Evolutionary conservation across 768 basidiomycete species (phyloP), one percentile per base, ranked within the genome.

Genomic region (Amylocystis lapponica): DNA sequence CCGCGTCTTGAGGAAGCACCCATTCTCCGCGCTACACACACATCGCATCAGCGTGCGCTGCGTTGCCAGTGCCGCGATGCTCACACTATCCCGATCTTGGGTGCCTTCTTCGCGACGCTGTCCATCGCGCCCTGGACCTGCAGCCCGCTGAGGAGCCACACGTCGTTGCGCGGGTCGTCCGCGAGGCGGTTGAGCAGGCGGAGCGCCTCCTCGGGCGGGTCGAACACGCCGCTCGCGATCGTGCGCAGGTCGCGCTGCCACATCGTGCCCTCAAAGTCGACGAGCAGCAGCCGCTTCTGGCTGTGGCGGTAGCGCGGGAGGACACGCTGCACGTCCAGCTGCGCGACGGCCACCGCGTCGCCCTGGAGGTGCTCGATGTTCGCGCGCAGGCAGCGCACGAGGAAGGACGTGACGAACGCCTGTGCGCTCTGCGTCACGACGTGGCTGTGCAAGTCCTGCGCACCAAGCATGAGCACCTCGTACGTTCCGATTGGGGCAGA

Each of bases 351-450:
- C 5, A 54, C 58, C 16, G 60, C 27, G 45, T 69, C 68, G 36
- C 40, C 58, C 45, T 66, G 66, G 17, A 67, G 65, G 49, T 87
- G 86, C 47, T 89, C 86, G 9, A 78, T 75, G 57, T 86, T 74
- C 25, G 83, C 79, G 36, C 86, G 82, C 21, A 88, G 56, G 53
- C 78, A 81, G 13, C 88, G 76, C 5, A 75, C 81, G 49, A 91
- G 75, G 77, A 91, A 91, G 4, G 79, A 75, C 3, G 73, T 85
- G 31, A 83, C 82, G 60, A 91, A 93, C 0, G 83, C 72, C 54
- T 93, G 90, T 0, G 90, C 88, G 0, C 85, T 90, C 58, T 93
- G 91, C 0, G 86, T 86, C 11, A 79, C 79, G 39, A 93, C 90
- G 50, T 93, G 90, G 48, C 76, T 79, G 60, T 92, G 86, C 0